Percentiles rank a stretch among this genome's conserved stretches.
phyloP scores from a whole-genome alignment of 352 stramenopile species.

The Plasmopara muralis region DNA sequence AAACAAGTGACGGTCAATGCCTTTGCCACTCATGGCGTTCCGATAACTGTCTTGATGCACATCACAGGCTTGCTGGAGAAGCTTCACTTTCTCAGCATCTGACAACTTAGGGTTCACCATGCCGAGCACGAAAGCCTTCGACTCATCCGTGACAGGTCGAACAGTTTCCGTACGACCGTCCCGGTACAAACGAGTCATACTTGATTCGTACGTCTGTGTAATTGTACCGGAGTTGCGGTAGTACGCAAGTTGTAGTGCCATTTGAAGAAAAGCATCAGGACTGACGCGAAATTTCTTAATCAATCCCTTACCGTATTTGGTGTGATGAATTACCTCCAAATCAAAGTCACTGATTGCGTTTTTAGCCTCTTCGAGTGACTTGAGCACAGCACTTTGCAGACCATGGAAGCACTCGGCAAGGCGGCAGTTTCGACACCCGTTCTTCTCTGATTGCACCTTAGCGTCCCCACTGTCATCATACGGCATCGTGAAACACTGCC shows the following conservation, averaged over 20 bases:
- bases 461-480: constrained; percentile 55
- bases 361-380: constrained; percentile 46
- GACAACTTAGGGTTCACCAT: constrained; percentile 73
- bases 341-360: constrained; percentile 85
- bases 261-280: constrained; percentile 95
- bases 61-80: constrained; percentile 83
- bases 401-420: constrained; percentile 53
- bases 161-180: constrained; percentile 94
- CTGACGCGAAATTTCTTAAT: constrained; percentile 92
- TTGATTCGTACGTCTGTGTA: constrained; percentile 96
- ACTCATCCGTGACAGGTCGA: constrained; percentile 86
- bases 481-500: constrained; percentile 38
- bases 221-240: constrained; percentile 90
- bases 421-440: constrained; percentile 37
- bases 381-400: constrained; percentile 47
- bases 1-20: constrained; percentile 95
- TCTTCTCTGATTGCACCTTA: constrained; percentile 40
- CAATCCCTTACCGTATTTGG: constrained; percentile 81
- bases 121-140: constrained; percentile 83
- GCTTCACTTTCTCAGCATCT: constrained; percentile 67
- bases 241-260: constrained; percentile 94
- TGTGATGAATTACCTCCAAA: constrained; percentile 83
- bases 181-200: constrained; percentile 93
- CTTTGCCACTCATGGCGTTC: constrained; percentile 85
- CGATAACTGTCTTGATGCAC: constrained; percentile 91